Evolutionary conservation across 208 protist species (phyloP), one percentile per base, ranked within the genome.

Genomic region (Leishmania turanica): DNA sequence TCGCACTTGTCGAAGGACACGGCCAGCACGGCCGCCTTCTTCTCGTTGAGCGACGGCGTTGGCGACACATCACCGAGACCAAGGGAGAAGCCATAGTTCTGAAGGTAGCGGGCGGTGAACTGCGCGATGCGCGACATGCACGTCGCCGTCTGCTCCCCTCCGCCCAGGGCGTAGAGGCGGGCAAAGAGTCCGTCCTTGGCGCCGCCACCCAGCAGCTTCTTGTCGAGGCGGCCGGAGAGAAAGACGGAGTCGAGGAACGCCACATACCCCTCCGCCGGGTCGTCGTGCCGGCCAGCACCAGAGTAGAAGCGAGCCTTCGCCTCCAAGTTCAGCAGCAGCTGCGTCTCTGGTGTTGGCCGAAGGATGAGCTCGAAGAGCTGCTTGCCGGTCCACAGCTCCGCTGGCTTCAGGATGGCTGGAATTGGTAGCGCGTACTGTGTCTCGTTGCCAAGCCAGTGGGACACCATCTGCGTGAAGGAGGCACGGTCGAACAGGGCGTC

Each of bases 321-420:
- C 84, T 99, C 94, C 60, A 99, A 82, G 77, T 97, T 99, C 24
- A 99, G 86, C 31, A 91, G 76, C 15, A 98, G 89, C 54, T 89
- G 56, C 49, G 87, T 72, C 70, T 80, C 83, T 19, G 87, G 77
- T 15, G 90, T 90, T 0, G 95, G 92, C 11, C 91, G 90, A 2
- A 99, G 69, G 9, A 99, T 88, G 4, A 99, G 82, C 78, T 93
- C 91, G 78, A 99, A 98, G 4, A 99, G 49, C 88, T 99, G 99
- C 91, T 99, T 99, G 17, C 99, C 99, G 24, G 99, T 99, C 99
- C 99, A 99, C 76, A 99, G 87, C 88, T 99, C 94, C 37, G 94
- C 84, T 19, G 99, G 99, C 85, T 99, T 99, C 13, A 99, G 42
- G 51, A 99, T 97, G 17, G 98, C 93, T 7, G 99, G 99, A 34